These are phyloP conservation scores for Aphelidium insulamus DNA, from an alignment of 371 early-diverging fungal genomes.

Conservation along the genomic window DNA sequence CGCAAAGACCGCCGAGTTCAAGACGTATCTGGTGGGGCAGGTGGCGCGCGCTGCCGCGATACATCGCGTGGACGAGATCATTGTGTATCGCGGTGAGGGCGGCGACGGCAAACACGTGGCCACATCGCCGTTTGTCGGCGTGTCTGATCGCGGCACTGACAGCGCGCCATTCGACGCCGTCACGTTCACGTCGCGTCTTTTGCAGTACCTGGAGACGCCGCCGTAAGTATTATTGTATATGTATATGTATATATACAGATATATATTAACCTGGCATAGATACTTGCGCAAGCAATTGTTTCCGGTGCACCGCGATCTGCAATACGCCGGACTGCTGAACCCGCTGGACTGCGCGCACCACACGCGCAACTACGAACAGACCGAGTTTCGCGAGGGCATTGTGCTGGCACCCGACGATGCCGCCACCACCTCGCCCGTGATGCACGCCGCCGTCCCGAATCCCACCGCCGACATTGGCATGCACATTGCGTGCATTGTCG, in stretches of 20 bases:
- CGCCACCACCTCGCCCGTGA: too few relatives aligned
- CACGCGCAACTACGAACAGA: slow-evolving; percentile 28
- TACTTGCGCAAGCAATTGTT: slow-evolving; percentile 38
- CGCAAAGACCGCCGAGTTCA: slow-evolving; percentile 38
- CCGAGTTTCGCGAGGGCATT: slow-evolving; percentile 38
- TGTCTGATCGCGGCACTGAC: slow-evolving; percentile 11
- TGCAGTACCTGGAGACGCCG: slow-evolving; percentile 44
- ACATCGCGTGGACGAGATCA: slow-evolving; percentile 39
- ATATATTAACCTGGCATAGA: slow-evolving; percentile 5
- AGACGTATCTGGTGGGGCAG: slow-evolving; percentile 49
- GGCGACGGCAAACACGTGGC: background rate
- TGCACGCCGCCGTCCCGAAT: too few relatives aligned
- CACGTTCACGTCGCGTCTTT: slow-evolving; percentile 30
- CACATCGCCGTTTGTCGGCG: slow-evolving; percentile 8
- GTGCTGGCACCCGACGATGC: slow-evolving; percentile 21
- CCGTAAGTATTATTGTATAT: slow-evolving; percentile 12
- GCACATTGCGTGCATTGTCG: slow-evolving; percentile 13
- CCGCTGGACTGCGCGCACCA: slow-evolving; percentile 51
- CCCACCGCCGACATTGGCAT: too few relatives aligned
- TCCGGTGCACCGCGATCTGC: slow-evolving; percentile 43
- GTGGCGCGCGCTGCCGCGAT: slow-evolving; percentile 36
- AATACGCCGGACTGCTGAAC: slow-evolving; percentile 41
- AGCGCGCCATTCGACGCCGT: slow-evolving; percentile 22
- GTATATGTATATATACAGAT: background rate
- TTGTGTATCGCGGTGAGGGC: slow-evolving; percentile 25